These are phyloP conservation scores for Dendrobium nobile DNA, from an alignment of 106 monocot species.

Conservation along the genomic window DNA sequence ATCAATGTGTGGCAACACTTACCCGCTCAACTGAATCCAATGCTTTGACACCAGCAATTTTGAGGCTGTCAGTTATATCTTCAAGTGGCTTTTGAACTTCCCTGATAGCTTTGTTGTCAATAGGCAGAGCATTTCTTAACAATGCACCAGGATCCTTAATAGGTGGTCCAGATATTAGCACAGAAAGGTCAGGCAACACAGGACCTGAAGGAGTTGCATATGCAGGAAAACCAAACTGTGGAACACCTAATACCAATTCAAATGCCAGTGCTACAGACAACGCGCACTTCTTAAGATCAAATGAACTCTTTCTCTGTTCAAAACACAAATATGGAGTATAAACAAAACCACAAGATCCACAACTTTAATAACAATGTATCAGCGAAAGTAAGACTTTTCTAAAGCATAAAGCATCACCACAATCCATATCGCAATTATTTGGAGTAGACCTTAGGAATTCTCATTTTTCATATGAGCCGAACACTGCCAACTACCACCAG, in stretches of 20 bases:
- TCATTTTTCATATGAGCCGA: not conserved
- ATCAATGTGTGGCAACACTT: not conserved
- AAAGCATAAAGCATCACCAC: not conserved
- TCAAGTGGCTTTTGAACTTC: constrained; percentile 83
- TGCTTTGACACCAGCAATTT: constrained; percentile 48
- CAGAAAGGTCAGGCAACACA: constrained; percentile 70
- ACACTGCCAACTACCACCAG: not conserved
- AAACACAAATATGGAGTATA: not conserved
- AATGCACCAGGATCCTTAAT: constrained; percentile 92
- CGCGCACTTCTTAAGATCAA: constrained; percentile 58
- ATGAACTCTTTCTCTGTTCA: constrained; percentile 42
- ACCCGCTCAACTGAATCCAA: constrained; percentile 57
- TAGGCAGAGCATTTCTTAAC: constrained; percentile 84
- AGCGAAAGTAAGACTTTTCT: not conserved
- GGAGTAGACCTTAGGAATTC: too few species aligned
- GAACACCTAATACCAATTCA: constrained; percentile 41
- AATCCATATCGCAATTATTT: too few species aligned
- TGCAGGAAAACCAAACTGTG: constrained; percentile 40
- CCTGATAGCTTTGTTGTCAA: constrained; percentile 78
- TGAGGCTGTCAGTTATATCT: constrained; percentile 52
- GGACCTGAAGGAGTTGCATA: constrained; percentile 43
- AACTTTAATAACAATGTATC: not conserved
- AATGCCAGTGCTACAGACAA: constrained; percentile 65
- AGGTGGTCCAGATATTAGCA: constrained; percentile 95
- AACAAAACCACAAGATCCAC: not conserved